Evolutionary conservation across 139 green algal genomes (phyloP), one percentile per base, ranked within the genome.

Genomic region (Zygnema circumcarinatum): DNA sequence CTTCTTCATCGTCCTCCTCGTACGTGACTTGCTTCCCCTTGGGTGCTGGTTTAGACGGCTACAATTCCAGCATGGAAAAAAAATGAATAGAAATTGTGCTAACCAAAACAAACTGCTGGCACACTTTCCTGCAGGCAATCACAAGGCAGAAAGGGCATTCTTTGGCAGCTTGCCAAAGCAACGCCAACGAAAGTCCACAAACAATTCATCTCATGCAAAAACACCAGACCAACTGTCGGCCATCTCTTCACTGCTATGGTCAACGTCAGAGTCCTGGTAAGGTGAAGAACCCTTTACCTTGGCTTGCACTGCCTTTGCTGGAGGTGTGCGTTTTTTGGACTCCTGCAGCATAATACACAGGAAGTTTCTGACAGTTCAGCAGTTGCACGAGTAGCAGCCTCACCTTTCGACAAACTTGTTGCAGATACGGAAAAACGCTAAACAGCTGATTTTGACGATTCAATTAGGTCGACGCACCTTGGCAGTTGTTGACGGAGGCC

Each of bases 1-100:
- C 69, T 78, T 78, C 69, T 78, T 78, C 69, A 39, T 78, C 69
- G 25, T 72, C 54, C 29, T 72, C 54, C 69, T 78, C 69, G 11
- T 78, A 3, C 11, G 35, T 25, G 16, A 78, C 69, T 41, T 38
- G 3, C 16, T 78, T 78, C 3, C 7, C 69, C 16, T 78, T 78
- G 11, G 54, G 25, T 29, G 25, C 29, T 11, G 7, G 3, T 7
- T 3, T 3, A 16, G 69, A 16, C 69, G 3, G 3, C 69, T 78
- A n/a, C 7, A n/a, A 3, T 7, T 78, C 16, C 69, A n/a, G 69
- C 69, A 33, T 72, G 29, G 54, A 72, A 29, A 72, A 72, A 29
- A 72, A 72, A 25, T 33, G 16, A 78, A 78, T 20, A n/a, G n/a
- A n/a, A n/a, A n/a, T n/a, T n/a, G n/a, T n/a, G n/a, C n/a, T n/a